Conservation (phyloP, 225 moss, liverwort and hornwort species). For the Pleurozium schreberi region DNA sequence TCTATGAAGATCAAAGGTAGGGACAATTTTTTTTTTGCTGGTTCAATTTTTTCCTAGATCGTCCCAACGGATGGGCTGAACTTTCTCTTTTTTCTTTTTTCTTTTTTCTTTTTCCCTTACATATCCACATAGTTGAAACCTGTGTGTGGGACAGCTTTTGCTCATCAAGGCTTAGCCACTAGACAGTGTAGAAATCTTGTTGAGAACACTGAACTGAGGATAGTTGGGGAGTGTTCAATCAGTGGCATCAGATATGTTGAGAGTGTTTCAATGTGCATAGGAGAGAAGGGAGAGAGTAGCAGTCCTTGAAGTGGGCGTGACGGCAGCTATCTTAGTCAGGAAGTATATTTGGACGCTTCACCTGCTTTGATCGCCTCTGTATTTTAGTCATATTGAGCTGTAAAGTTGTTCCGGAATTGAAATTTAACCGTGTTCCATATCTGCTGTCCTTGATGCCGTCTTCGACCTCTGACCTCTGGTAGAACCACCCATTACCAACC, state of each 20-base stretch:
- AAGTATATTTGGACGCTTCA: not conserved
- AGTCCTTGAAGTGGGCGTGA: not conserved
- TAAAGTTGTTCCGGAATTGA: no score
- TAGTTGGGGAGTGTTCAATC: not conserved
- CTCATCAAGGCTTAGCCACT: not conserved
- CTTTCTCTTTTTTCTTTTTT: not conserved
- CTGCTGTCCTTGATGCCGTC: no score
- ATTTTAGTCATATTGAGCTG: constrained; percentile 1
- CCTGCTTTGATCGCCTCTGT: not conserved
- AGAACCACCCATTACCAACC: no score
- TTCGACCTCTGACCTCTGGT: no score
- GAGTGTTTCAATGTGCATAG: constrained; percentile 5
- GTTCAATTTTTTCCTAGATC: not conserved
- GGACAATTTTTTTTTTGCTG: not conserved
- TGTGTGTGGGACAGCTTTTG: not conserved
- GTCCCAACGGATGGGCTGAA: not conserved
- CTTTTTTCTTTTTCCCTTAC: not conserved
- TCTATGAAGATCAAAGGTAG: constrained; percentile 26
- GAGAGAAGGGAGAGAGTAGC: not conserved
- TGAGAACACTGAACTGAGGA: not conserved
- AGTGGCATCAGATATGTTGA: not conserved
- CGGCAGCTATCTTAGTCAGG: no score
- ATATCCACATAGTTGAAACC: not conserved
- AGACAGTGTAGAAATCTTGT: not conserved
- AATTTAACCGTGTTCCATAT: no score